These are phyloP conservation scores for Drechmeria coniospora DNA, from an alignment of 2,329 filamentous ascomycete genomes.

Conservation along the genomic window DNA sequence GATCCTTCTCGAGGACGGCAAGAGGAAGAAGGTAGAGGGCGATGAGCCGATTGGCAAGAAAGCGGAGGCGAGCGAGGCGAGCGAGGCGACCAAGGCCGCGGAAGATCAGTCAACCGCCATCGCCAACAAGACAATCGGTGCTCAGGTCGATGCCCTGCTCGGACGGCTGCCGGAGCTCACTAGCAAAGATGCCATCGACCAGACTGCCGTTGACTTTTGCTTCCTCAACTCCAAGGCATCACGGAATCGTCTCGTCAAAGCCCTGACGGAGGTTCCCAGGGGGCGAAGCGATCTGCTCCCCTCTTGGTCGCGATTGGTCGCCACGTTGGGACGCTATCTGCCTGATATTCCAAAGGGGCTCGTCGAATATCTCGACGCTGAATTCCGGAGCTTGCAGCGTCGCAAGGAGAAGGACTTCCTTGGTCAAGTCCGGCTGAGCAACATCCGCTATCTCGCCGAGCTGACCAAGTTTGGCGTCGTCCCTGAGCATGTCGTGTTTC, in stretches of 20 bases:
- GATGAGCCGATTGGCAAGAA: slow-evolving; percentile 78
- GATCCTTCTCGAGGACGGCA: slow-evolving; percentile 82
- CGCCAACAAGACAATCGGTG: slow-evolving; percentile 92
- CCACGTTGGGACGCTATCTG: slow-evolving; percentile 87
- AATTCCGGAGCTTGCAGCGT: slow-evolving; percentile 89
- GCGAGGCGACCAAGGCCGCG: slow-evolving; percentile 33
- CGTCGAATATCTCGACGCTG: slow-evolving; percentile 83
- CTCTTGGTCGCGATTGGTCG: slow-evolving; percentile 80
- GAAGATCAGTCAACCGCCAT: slow-evolving; percentile 86
- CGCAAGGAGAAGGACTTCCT: slow-evolving; percentile 97
- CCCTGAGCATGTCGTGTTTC: slow-evolving; percentile 96
- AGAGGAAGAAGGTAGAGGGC: slow-evolving; percentile 75
- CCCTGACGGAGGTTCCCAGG: slow-evolving; percentile 86
- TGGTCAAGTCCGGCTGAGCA: slow-evolving; percentile 81
- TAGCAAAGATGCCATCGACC: slow-evolving; percentile 81
- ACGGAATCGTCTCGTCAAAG: slow-evolving; percentile 82
- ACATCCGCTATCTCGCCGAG: slow-evolving; percentile 95
- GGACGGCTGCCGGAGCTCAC: slow-evolving; percentile 80
- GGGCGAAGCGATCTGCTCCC: slow-evolving; percentile 83
- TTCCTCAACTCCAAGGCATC: slow-evolving; percentile 98
- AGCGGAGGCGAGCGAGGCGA: slow-evolving; percentile 35
- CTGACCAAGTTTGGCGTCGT: slow-evolving; percentile 97
- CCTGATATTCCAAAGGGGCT: slow-evolving; percentile 85
- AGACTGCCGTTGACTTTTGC: slow-evolving; percentile 90
- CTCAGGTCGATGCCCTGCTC: slow-evolving; percentile 84